Base-by-base conservation (phyloP, 306 rosid genomes). In the Rubus parviflorus region DNA sequence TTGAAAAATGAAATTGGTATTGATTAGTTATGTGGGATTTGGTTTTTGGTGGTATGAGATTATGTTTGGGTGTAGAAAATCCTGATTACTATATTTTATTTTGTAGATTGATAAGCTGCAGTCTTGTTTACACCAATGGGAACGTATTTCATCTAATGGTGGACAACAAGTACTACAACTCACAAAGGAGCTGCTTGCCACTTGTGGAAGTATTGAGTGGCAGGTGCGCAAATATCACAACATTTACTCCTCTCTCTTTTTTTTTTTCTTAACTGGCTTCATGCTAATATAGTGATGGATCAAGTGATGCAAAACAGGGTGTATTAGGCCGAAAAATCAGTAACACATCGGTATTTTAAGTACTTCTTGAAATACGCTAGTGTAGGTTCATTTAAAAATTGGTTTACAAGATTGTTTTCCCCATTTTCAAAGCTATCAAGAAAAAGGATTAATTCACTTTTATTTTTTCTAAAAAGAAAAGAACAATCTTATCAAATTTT, bases 131-230 rank as follows among this genome's bases (percentile, higher is more conserved):
- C 90, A 84, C 73, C 91, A 90, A 85, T 93, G 98, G 99, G 89
- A 88, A 80, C 87, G 73, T 52, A 54, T 86, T 75, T 73, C 87
- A 46, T 67, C 80, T 67, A 84, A 80, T 82, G 30, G 82, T 42
- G 96, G 82, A 51, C 92, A 93, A 82, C 89, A 85, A 81, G 35
- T 30, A 30, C 37, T 74, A 37, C 87, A 58, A 58, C 94, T 87
- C 75, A 77, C 90, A 71, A 91, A 93, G 85, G 97, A 91, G 75
- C 84, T 96, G 72, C 75, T 91, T 75, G 65, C 94, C 77, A 64
- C 62, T 77, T 91, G 98, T 79, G 97, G 86, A 71, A 91, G 97
- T 84, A 84, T 91, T 80, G 98, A 84, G 52, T 96, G 99, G 99
- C 98, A 96, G 98, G 99, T 96, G 88, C 72, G 47, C 37, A 19